Base-by-base conservation (phyloP, 2,329 filamentous ascomycete genomes). In the Rosellinia necatrix region DNA sequence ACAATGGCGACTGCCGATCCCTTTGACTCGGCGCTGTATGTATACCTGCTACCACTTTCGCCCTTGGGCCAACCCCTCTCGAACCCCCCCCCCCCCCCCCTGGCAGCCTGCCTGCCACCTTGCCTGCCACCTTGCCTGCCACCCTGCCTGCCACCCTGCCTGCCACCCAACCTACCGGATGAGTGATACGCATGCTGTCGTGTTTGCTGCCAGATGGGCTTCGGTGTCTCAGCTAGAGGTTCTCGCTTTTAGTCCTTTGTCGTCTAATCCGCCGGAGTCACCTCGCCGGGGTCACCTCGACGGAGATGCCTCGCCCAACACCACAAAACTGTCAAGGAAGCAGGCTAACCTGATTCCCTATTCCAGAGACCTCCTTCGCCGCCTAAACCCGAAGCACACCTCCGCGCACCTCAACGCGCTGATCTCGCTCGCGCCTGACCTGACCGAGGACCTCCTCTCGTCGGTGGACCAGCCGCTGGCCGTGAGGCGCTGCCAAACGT, bases 401-500 rank as follows among this genome's bases (percentile, higher is more conserved):
- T 83, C 92, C 70, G 76, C 84, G 60, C 96, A 99, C 78, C 89
- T 99, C 68, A 88, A 90, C 76, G 83, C 87, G 69, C 92, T 99
- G 72, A 94, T 96, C 75, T 80, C 83, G 53, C 88, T 99, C 62
- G 89, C 92, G 40, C 94, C 94, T 13, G 88, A 93, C 66, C 87
- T 99, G 58, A 94, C 93, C 70, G 94, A 99, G 81, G 94, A 99
- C 74, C 91, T 99, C 38, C 91, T 99, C 64, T 94, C 93, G 64
- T 96, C 93, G 21, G 94, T 99, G 67, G 94, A 99, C 76, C 93
- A 97, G 75, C 94, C 94, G 21, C 87, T 99, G 54, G 87, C 89
- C 57, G 84, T 96, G 61, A 87, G 89, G 67, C 89, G 90, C 64
- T 97, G 94, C 81, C 85, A 86, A 66, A 90, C 92, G 76, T 89